phyloP scores from a whole-genome alignment of 192 early-diverging fungal species.

The Lobosporangium transversale region DNA sequence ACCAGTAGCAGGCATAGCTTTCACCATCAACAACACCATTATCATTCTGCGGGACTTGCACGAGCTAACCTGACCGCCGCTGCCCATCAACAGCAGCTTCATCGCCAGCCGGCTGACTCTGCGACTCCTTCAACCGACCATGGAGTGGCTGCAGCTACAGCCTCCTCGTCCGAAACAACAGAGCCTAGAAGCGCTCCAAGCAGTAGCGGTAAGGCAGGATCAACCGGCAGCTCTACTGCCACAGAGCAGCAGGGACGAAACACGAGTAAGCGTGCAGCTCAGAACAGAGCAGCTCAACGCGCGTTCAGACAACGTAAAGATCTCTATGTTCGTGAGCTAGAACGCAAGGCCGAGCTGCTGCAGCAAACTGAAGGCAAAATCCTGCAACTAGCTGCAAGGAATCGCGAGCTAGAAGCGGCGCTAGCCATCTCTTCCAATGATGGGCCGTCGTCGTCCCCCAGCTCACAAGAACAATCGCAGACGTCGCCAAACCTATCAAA shows the following conservation, averaged over 20 bases:
- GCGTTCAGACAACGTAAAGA: slow-evolving; percentile 91
- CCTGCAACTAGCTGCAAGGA: slow-evolving; percentile 32
- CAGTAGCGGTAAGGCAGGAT: slow-evolving; percentile 6
- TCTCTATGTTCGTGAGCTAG: slow-evolving; percentile 82
- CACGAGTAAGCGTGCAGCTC: slow-evolving; percentile 81
- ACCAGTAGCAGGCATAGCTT: slow-evolving; percentile 14
- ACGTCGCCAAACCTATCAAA: too few species aligned
- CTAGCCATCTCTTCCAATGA: too few species aligned
- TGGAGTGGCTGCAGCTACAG: neutral
- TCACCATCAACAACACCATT: slow-evolving; percentile 8
- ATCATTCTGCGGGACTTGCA: slow-evolving; percentile 24
- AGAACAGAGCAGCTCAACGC: slow-evolving; percentile 91
- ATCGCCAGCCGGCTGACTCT: neutral
- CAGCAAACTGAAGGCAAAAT: slow-evolving; percentile 55
- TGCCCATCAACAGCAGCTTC: slow-evolving; percentile 21
- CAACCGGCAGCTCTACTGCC: slow-evolving; percentile 15
- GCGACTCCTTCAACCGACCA: neutral
- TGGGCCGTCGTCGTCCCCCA: too few species aligned
- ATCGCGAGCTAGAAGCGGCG: slow-evolving; percentile 16
- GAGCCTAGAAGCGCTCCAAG: neutral
- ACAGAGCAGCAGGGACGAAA: slow-evolving; percentile 44
- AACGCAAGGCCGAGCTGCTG: slow-evolving; percentile 75
- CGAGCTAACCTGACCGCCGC: slow-evolving; percentile 41
- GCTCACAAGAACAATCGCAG: too few species aligned
- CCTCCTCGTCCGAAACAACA: neutral